Conservation (phyloP, 2,329 filamentous ascomycete genomes). For the Tolypocladium paradoxum region DNA sequence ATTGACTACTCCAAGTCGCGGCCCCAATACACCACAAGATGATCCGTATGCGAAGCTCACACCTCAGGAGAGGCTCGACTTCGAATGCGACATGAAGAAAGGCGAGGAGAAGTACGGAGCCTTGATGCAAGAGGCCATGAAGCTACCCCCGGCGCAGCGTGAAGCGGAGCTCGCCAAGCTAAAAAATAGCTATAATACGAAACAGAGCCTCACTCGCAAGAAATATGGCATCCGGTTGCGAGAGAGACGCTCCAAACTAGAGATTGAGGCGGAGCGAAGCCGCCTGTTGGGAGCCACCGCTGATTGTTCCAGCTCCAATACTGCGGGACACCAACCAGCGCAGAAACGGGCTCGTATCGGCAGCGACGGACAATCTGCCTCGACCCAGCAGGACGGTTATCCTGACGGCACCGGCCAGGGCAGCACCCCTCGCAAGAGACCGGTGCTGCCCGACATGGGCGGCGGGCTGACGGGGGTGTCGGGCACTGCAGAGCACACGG, state of each 20-base stretch:
- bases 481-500: slow-evolving; percentile 24
- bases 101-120: slow-evolving; percentile 25
- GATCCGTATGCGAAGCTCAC: slow-evolving; percentile 36
- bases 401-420: background rate
- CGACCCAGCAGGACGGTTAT: background rate
- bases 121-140: slow-evolving; percentile 31
- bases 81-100: slow-evolving; percentile 18
- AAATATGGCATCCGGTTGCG: slow-evolving; percentile 46
- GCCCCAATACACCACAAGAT: slow-evolving; percentile 9
- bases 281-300: slow-evolving; percentile 17
- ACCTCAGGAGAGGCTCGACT: slow-evolving; percentile 10
- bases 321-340: background rate
- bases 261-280: slow-evolving; percentile 33
- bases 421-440: background rate
- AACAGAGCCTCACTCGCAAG: slow-evolving; percentile 45
- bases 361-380: background rate
- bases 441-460: slow-evolving; percentile 15
- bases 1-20: background rate
- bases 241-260: slow-evolving; percentile 33
- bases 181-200: slow-evolving; percentile 43
- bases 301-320: no score
- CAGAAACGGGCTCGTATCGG: background rate
- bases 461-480: slow-evolving; percentile 24
- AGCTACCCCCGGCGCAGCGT: slow-evolving; percentile 22
- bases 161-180: slow-evolving; percentile 27